Percentiles rank a stretch among this genome's conserved stretches.
Evolutionary conservation across 1,139 yeast genomes (phyloP).

Genomic region (Saccharomyces pastorianus): DNA sequence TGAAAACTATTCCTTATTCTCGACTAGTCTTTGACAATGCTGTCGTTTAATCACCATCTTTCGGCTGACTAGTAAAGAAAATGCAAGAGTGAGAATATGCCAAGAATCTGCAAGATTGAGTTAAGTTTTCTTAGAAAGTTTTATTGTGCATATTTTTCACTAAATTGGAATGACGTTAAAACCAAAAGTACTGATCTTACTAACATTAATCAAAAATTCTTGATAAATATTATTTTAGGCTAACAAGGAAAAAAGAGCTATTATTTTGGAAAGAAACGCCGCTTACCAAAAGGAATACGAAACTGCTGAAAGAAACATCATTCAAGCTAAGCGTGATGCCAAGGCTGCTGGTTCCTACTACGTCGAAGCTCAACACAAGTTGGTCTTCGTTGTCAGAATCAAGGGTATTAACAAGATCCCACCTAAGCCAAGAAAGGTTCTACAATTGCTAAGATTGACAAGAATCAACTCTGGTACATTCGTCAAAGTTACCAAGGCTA

Average conservation of each 20-base stretch:
- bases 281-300: conserved; percentile 96
- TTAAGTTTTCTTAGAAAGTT: not conserved
- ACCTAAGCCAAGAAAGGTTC: conserved; percentile 99
- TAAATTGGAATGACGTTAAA: not conserved
- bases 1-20: not conserved
- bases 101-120: not conserved
- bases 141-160: not conserved
- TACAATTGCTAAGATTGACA: conserved; percentile 94
- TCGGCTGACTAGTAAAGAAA: not conserved
- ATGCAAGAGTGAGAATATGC: not conserved
- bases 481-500: conserved; percentile 97
- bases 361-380: conserved; percentile 95
- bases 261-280: conserved; percentile 95
- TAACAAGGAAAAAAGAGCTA: conserved; percentile 87
- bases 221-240: conserved; percentile 39
- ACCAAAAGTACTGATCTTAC: conserved; percentile 9
- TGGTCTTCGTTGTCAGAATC: conserved; percentile 96
- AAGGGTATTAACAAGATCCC: conserved; percentile 99
- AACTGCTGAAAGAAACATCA: conserved; percentile 87
- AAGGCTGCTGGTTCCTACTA: conserved; percentile 93
- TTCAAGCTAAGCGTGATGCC: conserved; percentile 92
- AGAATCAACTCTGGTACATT: conserved; percentile 98
- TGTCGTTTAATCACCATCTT: conserved; percentile 1
- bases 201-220: conserved; percentile 13
- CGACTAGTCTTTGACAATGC: conserved; percentile 1